phyloP scores from a whole-genome alignment of 2,329 filamentous ascomycete genomes.

The Penicillium decumbens region DNA sequence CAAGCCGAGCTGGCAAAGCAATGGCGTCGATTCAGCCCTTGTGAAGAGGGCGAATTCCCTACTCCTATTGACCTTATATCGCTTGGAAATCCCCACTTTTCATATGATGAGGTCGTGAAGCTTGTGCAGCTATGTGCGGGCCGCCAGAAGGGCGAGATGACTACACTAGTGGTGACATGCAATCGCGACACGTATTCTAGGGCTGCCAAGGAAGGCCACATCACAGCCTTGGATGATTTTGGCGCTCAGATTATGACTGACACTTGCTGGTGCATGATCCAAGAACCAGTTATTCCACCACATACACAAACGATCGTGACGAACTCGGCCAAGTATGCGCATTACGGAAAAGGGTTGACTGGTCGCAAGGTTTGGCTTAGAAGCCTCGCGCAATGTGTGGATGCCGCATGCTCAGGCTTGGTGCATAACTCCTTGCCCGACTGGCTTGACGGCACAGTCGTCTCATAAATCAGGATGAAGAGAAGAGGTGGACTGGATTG shows the following conservation, averaged over 20 bases:
- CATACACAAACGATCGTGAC: slow-evolving; percentile 38
- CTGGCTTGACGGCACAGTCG: background rate
- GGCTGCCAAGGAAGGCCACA: slow-evolving; percentile 27
- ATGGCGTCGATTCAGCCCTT: slow-evolving; percentile 22
- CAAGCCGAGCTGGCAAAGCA: slow-evolving; percentile 5
- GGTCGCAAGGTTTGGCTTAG: slow-evolving; percentile 25
- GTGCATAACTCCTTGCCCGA: background rate
- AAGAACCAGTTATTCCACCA: slow-evolving; percentile 36
- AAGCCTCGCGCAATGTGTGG: slow-evolving; percentile 23
- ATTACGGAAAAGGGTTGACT: slow-evolving; percentile 35
- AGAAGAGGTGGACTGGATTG: background rate
- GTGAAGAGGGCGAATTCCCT: slow-evolving; percentile 1
- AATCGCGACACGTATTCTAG: slow-evolving; percentile 15
- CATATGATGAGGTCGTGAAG: slow-evolving; percentile 34
- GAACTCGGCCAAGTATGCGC: slow-evolving; percentile 47
- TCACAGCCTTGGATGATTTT: slow-evolving; percentile 33
- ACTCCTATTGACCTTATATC: slow-evolving; percentile 37
- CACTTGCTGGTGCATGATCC: slow-evolving; percentile 49
- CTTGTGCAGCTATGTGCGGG: slow-evolving; percentile 31
- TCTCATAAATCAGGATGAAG: background rate
- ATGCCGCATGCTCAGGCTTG: slow-evolving; percentile 21
- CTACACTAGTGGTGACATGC: slow-evolving; percentile 22
- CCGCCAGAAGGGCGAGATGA: slow-evolving; percentile 17
- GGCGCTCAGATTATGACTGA: slow-evolving; percentile 43
- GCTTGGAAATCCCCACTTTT: slow-evolving; percentile 47